phyloP scores from a whole-genome alignment of 2,329 filamentous ascomycete species.

The Davidsoniella australis region DNA sequence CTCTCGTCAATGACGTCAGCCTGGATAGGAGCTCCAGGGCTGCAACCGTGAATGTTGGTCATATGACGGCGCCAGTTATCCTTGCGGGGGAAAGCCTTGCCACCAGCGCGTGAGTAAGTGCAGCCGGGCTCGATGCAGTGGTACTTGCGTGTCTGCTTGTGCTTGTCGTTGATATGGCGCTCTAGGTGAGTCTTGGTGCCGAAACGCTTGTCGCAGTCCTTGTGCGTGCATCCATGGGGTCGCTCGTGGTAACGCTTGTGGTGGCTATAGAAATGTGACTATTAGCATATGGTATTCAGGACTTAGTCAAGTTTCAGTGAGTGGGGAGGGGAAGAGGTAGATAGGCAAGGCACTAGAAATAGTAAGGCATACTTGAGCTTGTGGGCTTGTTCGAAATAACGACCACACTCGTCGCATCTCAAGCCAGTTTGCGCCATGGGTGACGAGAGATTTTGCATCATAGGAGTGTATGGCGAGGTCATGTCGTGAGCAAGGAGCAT shows the following conservation, averaged over 20 bases:
- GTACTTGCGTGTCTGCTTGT: conserved; percentile 41
- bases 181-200: conserved; percentile 46
- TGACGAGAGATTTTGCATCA: conserved; percentile 9
- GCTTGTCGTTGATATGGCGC: conserved; percentile 44
- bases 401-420: conserved; percentile 26
- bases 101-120: conserved; percentile 37
- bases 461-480: conserved; percentile 19
- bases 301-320: neutral
- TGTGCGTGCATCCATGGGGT: conserved; percentile 38
- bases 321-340: neutral
- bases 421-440: conserved; percentile 15
- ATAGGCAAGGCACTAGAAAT: neutral
- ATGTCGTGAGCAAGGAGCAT: conserved; percentile 23
- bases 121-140: conserved; percentile 38
- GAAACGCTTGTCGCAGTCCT: conserved; percentile 36
- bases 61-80: conserved; percentile 48
- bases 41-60: conserved; percentile 36
- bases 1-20: conserved; percentile 14
- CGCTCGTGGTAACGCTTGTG: conserved; percentile 44
- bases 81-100: conserved; percentile 42
- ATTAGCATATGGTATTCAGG: conserved; percentile 15
- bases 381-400: conserved; percentile 38
- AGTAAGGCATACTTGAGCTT: conserved; percentile 35
- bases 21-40: conserved; percentile 14
- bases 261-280: conserved; percentile 24